Conservation (phyloP, 2,329 filamentous ascomycete species). For the Myriosclerotinia curreyana region DNA sequence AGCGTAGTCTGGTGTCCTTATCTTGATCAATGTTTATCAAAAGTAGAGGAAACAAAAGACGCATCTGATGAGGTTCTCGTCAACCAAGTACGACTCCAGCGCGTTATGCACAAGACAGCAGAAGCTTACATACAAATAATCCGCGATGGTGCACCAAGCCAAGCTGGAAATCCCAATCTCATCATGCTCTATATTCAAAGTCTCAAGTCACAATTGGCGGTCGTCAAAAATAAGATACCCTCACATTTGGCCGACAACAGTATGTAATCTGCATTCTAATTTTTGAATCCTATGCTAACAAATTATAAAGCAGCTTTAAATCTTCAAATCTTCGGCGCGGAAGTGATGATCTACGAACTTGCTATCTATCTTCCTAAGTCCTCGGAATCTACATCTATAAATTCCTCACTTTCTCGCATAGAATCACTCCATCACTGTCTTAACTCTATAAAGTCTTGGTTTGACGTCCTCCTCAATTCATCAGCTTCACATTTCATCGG, state of each 20-base stretch:
- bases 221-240: slow-evolving; percentile 5
- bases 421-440: slow-evolving; percentile 4
- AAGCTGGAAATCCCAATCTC: not conserved
- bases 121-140: slow-evolving; percentile 13
- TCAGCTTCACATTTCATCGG: slow-evolving; percentile 5
- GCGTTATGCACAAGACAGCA: not conserved
- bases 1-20: slow-evolving; percentile 14
- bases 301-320: not conserved
- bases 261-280: not conserved
- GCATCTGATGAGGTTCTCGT: slow-evolving; percentile 8
- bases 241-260: not conserved
- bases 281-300: not conserved
- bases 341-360: slow-evolving; percentile 13
- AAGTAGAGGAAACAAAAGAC: slow-evolving; percentile 1
- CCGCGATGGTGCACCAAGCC: slow-evolving; percentile 7
- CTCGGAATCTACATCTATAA: not conserved
- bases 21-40: slow-evolving; percentile 13
- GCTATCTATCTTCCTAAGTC: slow-evolving; percentile 12
- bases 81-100: slow-evolving; percentile 3
- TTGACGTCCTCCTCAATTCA: slow-evolving; percentile 2
- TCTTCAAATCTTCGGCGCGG: slow-evolving; percentile 8
- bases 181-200: slow-evolving; percentile 13
- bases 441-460: slow-evolving; percentile 13
- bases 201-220: slow-evolving; percentile 9
- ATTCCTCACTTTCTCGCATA: slow-evolving; percentile 6